phyloP scores from a whole-genome alignment of 257 asterid species.

The Plectranthus barbatus region DNA sequence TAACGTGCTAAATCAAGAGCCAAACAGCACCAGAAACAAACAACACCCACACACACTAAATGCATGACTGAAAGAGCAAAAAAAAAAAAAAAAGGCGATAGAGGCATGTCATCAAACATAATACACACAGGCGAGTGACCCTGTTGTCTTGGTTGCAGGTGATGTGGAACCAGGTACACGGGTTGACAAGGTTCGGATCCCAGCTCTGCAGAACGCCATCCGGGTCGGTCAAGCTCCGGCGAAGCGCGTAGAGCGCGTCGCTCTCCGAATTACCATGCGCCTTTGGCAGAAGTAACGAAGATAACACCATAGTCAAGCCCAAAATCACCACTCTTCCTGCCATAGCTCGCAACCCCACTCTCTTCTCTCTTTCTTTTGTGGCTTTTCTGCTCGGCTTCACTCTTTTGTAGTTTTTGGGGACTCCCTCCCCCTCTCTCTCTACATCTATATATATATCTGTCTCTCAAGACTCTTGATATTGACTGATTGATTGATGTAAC shows the following conservation, averaged over 20 bases:
- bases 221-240: constrained; percentile 48
- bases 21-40: not conserved
- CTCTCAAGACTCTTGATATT: too few relatives aligned
- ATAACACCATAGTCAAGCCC: constrained; percentile 18
- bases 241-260: constrained; percentile 50
- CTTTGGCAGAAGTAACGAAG: constrained; percentile 15
- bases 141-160: constrained; percentile 52
- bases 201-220: constrained; percentile 60
- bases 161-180: constrained; percentile 58
- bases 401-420: not conserved
- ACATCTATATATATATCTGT: not conserved
- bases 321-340: constrained; percentile 21
- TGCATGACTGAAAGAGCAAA: too few relatives aligned
- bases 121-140: constrained; percentile 57
- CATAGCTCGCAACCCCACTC: too few relatives aligned
- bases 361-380: too few relatives aligned
- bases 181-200: constrained; percentile 55
- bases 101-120: not conserved
- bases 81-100: not conserved
- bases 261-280: constrained; percentile 46
- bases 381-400: too few relatives aligned
- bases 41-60: too few relatives aligned
- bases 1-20: not conserved
- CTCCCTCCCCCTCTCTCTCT: not conserved
- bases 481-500: constrained; percentile 26